Evolutionary conservation across 108 stramenopile genomes (phyloP).

Genomic region (Craspedostauros australis): DNA sequence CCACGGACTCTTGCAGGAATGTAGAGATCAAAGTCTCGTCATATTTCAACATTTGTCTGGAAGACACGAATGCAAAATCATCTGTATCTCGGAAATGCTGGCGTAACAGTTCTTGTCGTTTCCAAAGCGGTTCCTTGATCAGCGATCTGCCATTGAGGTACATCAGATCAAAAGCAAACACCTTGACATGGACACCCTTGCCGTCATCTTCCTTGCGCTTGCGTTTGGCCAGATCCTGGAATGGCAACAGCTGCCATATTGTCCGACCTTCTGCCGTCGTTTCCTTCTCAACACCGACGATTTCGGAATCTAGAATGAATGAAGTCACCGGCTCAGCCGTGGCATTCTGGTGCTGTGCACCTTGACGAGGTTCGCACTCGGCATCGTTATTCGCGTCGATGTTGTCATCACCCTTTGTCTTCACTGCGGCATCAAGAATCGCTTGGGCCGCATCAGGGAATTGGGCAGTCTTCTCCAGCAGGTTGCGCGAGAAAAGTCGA

Average conservation of each 20-base stretch:
- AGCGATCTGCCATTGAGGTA: constrained; percentile 73
- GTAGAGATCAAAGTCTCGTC: constrained; percentile 31
- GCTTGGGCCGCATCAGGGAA: constrained; percentile 63
- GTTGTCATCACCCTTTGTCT: background rate
- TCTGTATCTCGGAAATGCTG: constrained; percentile 42
- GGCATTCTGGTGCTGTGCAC: too few relatives aligned
- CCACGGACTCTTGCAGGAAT: constrained; percentile 57
- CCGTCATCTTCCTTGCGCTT: constrained; percentile 47
- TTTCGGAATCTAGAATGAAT: constrained; percentile 84
- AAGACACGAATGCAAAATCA: constrained; percentile 48
- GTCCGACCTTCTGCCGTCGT: too few relatives aligned
- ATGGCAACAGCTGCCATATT: constrained; percentile 61
- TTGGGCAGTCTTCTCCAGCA: constrained; percentile 73
- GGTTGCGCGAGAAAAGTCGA: constrained; percentile 70
- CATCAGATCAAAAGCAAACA: constrained; percentile 81
- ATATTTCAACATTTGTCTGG: constrained; percentile 18
- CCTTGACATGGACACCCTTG: constrained; percentile 55
- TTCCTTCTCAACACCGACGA: constrained; percentile 59
- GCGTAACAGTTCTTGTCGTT: constrained; percentile 43
- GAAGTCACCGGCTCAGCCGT: constrained; percentile 20
- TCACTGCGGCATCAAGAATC: constrained; percentile 6
- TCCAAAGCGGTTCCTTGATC: constrained; percentile 38
- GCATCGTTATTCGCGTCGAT: background rate
- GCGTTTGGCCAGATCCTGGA: constrained; percentile 62
- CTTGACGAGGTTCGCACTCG: background rate